Evolutionary conservation across 371 early-diverging fungal species (phyloP).

Genomic region (Mucor sp.): DNA sequence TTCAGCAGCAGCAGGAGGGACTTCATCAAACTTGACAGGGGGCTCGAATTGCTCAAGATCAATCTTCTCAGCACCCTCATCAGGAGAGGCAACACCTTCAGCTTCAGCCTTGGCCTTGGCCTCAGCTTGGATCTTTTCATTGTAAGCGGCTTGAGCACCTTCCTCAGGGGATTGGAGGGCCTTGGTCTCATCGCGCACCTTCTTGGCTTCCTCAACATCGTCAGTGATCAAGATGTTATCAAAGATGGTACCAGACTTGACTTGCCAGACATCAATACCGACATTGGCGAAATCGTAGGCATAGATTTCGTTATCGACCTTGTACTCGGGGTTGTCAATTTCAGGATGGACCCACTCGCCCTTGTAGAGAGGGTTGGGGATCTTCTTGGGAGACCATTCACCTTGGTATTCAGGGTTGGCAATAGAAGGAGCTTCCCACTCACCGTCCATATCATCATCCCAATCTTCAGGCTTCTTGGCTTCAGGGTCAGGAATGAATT

Average conservation of each 20-base stretch:
- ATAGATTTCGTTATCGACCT: slow-evolving; percentile 82
- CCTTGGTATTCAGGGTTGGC: slow-evolving; percentile 91
- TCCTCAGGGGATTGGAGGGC: slow-evolving; percentile 43
- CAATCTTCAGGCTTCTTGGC: slow-evolving; percentile 93
- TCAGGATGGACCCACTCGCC: slow-evolving; percentile 91
- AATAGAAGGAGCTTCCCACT: slow-evolving; percentile 88
- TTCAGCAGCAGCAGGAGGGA: slow-evolving; percentile 26
- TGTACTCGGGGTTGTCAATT: slow-evolving; percentile 92
- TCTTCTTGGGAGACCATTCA: slow-evolving; percentile 77
- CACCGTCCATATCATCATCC: slow-evolving; percentile 87
- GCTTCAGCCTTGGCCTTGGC: slow-evolving; percentile 24
- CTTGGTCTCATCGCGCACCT: slow-evolving; percentile 65
- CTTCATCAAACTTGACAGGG: slow-evolving; percentile 20
- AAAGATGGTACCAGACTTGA: slow-evolving; percentile 91
- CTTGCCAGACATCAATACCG: slow-evolving; percentile 97
- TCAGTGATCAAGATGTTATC: slow-evolving; percentile 89
- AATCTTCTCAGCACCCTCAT: slow-evolving; percentile 27
- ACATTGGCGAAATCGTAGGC: slow-evolving; percentile 80
- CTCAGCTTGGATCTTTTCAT: slow-evolving; percentile 36
- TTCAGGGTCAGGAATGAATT: slow-evolving; percentile 82
- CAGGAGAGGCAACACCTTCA: slow-evolving; percentile 29
- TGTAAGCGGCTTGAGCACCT: slow-evolving; percentile 31
- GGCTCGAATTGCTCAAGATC: slow-evolving; percentile 35
- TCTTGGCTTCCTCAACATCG: slow-evolving; percentile 69
- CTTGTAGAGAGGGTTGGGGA: slow-evolving; percentile 95